Base-by-base conservation (phyloP, 23 red algal species). In the Cyanidiococcus yangmingshanensis region DNA sequence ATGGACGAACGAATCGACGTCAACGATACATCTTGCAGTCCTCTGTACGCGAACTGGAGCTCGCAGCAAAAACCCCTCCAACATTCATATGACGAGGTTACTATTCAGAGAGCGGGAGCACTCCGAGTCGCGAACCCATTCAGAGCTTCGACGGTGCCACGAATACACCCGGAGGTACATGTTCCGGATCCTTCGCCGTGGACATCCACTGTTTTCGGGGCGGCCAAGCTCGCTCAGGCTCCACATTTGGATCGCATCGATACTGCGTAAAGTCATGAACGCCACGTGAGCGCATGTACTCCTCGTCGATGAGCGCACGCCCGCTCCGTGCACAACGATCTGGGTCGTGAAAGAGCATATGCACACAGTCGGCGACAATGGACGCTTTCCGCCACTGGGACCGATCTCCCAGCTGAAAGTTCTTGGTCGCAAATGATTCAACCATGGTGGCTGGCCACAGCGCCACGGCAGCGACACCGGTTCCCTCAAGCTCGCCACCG, bases 401-500 rank as follows among this genome's bases (percentile, higher is more conserved):
- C 2, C 88, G 75, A 32, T 85, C 85, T 67, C 82, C 77, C 79
- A 98, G 74, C 59, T 83, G 68, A 82, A 98, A 98, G 68, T 98
- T 98, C 80, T 83, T 91, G 1, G 94, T 98, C 26, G 94, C 94
- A 79, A 76, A 98, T 58, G 83, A 88, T 80, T 98, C 94, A 37
- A 98, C 83, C 74, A 98, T 75, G 40, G 94, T 98, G 33, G 82
- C 86, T 0, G 94, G 94, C 94, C 94, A 98, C 34, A 98, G 77
- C 38, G 94, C 87, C 59, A 90, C 90, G 36, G 89, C 78, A 38
- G 79, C 57, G 21, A 98, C 79, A 58, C 89, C 89, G 18, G 77
- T 89, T 37, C 84, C 86, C n/a, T 29, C 40, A 3, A 98, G 50
- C 75, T 98, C 94, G 39, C 79, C 77, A 1, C 82, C 88, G 36